These are phyloP conservation scores for Lodderomyces orthopsilosis DNA, from an alignment of 1,139 yeast species.

Conservation along the genomic window DNA sequence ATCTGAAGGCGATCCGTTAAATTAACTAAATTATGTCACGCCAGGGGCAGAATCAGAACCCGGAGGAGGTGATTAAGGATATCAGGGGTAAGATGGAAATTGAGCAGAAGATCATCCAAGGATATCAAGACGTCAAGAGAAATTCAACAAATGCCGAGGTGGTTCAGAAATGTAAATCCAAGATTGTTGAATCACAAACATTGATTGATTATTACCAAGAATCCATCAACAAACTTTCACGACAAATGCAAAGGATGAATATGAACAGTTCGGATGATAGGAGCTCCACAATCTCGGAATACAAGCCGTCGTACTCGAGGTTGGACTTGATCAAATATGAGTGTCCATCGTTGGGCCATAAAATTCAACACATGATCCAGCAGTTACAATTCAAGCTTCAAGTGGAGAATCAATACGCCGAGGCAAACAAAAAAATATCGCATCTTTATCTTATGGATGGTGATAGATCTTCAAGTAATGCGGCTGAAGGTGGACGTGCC, in stretches of 20 bases:
- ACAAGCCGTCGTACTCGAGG: slow-evolving; percentile 53
- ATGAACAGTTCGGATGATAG: slow-evolving; percentile 10
- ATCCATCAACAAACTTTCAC: slow-evolving; percentile 62
- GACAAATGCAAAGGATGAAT: slow-evolving; percentile 22
- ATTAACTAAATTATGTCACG: background rate
- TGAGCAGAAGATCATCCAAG: slow-evolving; percentile 82
- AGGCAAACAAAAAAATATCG: slow-evolving; percentile 86
- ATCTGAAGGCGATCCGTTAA: background rate
- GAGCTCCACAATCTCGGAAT: slow-evolving; percentile 13
- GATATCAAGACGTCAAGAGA: slow-evolving; percentile 77
- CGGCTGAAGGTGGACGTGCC: slow-evolving; percentile 82
- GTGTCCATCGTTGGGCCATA: slow-evolving; percentile 92
- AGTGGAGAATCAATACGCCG: slow-evolving; percentile 89
- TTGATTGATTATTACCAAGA: slow-evolving; percentile 86
- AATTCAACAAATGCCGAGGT: slow-evolving; percentile 77
- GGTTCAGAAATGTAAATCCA: slow-evolving; percentile 86
- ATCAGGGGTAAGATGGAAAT: slow-evolving; percentile 81
- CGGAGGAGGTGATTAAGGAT: slow-evolving; percentile 48
- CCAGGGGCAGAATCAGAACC: slow-evolving; percentile 5
- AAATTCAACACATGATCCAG: slow-evolving; percentile 92
- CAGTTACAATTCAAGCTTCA: slow-evolving; percentile 89
- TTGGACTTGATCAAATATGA: slow-evolving; percentile 87
- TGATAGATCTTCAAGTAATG: slow-evolving; percentile 78
- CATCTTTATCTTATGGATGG: slow-evolving; percentile 88
- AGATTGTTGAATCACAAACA: slow-evolving; percentile 85